These are phyloP conservation scores for Xylogone sp. DNA, from an alignment of 2,329 filamentous ascomycete genomes.

Conservation along the genomic window DNA sequence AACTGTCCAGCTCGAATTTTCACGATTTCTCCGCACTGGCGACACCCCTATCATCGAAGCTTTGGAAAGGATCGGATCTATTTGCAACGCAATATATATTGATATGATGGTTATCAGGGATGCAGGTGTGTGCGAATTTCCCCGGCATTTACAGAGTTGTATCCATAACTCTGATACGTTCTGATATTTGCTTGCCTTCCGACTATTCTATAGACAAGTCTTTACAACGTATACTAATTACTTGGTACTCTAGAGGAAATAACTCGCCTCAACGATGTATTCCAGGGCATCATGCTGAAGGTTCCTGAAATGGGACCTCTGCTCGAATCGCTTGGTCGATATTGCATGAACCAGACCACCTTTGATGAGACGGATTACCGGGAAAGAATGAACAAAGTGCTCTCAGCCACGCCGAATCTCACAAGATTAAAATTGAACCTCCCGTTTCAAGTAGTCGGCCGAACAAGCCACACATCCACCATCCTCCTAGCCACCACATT, in stretches of 20 bases:
- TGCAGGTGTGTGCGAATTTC: slow-evolving; percentile 41
- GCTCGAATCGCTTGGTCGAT: slow-evolving; percentile 39
- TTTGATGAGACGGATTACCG: slow-evolving; percentile 49
- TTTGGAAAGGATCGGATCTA: slow-evolving; percentile 41
- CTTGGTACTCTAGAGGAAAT: slow-evolving; percentile 38
- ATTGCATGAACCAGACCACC: slow-evolving; percentile 44
- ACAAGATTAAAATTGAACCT: slow-evolving; percentile 46
- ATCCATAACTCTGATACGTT: no score
- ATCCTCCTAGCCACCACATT: slow-evolving; percentile 50
- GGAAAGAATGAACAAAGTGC: slow-evolving; percentile 35
- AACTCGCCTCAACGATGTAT: slow-evolving; percentile 41
- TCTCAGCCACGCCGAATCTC: slow-evolving; percentile 41
- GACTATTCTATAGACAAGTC: not conserved
- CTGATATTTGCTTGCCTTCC: no score
- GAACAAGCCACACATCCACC: slow-evolving; percentile 42
- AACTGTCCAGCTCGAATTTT: slow-evolving; percentile 48
- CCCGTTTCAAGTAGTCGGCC: slow-evolving; percentile 46
- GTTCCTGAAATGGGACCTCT: slow-evolving; percentile 42
- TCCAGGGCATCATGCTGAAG: slow-evolving; percentile 32
- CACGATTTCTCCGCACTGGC: slow-evolving; percentile 36
- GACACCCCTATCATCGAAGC: slow-evolving; percentile 34
- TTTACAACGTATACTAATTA: slow-evolving; percentile 7
- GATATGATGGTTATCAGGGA: slow-evolving; percentile 51
- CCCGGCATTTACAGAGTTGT: not conserved
- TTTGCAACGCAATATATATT: slow-evolving; percentile 47